A percentile compares a stretch with the other conserved stretches of the same genome.
Evolutionary conservation across 805 yeast species (phyloP).

Genomic region (Diddensiella transvaalensis): DNA sequence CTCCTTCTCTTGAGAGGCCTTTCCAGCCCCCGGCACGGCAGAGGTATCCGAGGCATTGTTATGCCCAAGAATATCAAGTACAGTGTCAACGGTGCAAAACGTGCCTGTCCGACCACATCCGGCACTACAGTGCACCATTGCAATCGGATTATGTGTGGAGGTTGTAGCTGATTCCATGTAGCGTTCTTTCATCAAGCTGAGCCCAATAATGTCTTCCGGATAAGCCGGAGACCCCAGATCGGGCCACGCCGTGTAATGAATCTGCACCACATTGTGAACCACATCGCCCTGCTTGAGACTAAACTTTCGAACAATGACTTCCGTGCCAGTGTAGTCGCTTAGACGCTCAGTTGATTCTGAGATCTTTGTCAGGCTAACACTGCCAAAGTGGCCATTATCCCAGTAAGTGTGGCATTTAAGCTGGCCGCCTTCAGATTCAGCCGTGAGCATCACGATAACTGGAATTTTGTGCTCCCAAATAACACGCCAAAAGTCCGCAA

Average conservation of each 20-base stretch:
- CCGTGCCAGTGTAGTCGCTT: constrained; percentile 17
- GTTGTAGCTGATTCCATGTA: not conserved
- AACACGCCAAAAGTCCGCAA: constrained; percentile 82
- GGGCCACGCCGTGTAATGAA: constrained; percentile 81
- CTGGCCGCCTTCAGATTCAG: constrained; percentile 73
- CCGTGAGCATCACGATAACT: constrained; percentile 72
- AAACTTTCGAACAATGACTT: constrained; percentile 42
- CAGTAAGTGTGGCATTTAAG: constrained; percentile 87
- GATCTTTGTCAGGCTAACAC: constrained; percentile 26
- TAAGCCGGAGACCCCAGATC: constrained; percentile 70
- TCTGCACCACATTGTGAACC: constrained; percentile 55
- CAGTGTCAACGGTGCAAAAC: constrained; percentile 45
- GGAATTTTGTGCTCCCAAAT: constrained; percentile 63
- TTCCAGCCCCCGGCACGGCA: no score
- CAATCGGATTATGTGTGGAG: constrained; percentile 22
- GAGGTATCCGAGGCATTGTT: constrained; percentile 26
- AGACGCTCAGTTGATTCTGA: constrained; percentile 22
- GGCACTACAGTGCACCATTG: constrained; percentile 85
- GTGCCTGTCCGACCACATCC: constrained; percentile 98
- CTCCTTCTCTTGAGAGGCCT: no score
- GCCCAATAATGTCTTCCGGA: constrained; percentile 59
- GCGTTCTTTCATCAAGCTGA: constrained; percentile 44
- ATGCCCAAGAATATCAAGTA: constrained; percentile 38
- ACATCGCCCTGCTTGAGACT: constrained; percentile 36
- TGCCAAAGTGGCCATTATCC: constrained; percentile 54